These are phyloP conservation scores for Jamesozyma spencerorum DNA, from an alignment of 805 yeast species.

Conservation along the genomic window DNA sequence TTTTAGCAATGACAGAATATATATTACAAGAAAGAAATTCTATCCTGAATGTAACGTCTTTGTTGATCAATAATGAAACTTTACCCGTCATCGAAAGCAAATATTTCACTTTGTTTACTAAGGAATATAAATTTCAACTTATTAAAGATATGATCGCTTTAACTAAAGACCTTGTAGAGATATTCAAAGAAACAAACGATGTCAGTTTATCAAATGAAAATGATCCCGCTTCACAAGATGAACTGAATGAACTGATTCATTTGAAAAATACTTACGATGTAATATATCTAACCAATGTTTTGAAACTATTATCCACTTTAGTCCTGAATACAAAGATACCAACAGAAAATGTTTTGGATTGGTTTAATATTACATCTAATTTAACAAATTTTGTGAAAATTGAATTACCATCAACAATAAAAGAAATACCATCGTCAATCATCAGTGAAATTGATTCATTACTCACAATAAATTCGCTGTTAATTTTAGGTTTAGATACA, in stretches of 20 bases:
- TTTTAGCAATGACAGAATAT: slow-evolving; percentile 23
- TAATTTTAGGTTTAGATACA: slow-evolving; percentile 49
- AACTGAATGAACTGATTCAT: slow-evolving; percentile 10
- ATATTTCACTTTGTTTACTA: slow-evolving; percentile 6
- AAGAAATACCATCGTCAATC: slow-evolving; percentile 3
- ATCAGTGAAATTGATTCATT: slow-evolving; percentile 8
- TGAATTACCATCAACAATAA: slow-evolving; percentile 4
- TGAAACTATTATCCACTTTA: slow-evolving; percentile 34
- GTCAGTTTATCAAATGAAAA: not conserved
- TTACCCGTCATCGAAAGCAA: slow-evolving; percentile 18
- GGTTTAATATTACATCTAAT: slow-evolving; percentile 38
- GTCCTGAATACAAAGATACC: slow-evolving; percentile 32
- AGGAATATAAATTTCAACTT: slow-evolving; percentile 11
- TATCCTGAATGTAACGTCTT: slow-evolving; percentile 35
- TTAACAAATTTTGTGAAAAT: slow-evolving; percentile 3
- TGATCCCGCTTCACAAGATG: not conserved
- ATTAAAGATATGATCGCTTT: slow-evolving; percentile 16
- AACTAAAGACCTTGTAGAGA: not conserved
- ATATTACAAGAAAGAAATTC: slow-evolving; percentile 45
- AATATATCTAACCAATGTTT: slow-evolving; percentile 27
- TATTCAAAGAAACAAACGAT: slow-evolving; percentile 1
- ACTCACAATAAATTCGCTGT: slow-evolving; percentile 33
- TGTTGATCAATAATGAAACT: slow-evolving; percentile 20
- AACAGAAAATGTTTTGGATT: slow-evolving; percentile 31
- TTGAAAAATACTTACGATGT: slow-evolving; percentile 27